Percentiles rank a stretch among this genome's conserved stretches.
phyloP scores from a whole-genome alignment of 441 rosid genomes.

The Macaranga tanarius region DNA sequence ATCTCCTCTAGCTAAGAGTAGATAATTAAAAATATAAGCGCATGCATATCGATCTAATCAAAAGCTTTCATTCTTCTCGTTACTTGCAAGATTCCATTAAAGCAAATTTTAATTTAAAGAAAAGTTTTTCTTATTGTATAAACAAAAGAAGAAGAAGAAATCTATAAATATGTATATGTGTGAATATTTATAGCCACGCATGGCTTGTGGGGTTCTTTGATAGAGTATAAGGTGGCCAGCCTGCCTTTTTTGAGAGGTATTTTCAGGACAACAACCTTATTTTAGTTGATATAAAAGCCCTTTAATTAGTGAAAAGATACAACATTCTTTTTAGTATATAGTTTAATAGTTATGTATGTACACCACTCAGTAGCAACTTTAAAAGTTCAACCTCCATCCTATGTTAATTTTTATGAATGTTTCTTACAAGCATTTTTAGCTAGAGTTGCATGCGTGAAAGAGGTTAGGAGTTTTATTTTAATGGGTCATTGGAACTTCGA shows the following conservation, averaged over 20 bases:
- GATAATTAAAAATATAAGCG: constrained; percentile 11
- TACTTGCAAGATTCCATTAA: constrained; percentile 32
- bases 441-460: constrained; percentile 26
- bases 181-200: constrained; percentile 1
- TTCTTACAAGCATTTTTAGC: background rate
- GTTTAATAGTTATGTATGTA: background rate
- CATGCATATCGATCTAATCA: constrained; percentile 34
- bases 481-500: constrained; percentile 9
- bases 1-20: background rate
- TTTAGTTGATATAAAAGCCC: background rate
- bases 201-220: background rate
- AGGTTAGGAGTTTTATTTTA: background rate
- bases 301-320: background rate
- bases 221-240: background rate
- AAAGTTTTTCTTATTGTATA: background rate
- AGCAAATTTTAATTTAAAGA: constrained; percentile 5
- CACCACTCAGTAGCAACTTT: background rate
- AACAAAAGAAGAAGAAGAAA: background rate
- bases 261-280: background rate
- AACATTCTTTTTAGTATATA: background rate
- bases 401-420: background rate
- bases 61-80: constrained; percentile 38
- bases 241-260: background rate
- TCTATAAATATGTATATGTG: background rate
- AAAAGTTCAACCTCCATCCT: background rate